Conservation (phyloP, 2,329 filamentous ascomycete species). For the Epichloe typhina region DNA sequence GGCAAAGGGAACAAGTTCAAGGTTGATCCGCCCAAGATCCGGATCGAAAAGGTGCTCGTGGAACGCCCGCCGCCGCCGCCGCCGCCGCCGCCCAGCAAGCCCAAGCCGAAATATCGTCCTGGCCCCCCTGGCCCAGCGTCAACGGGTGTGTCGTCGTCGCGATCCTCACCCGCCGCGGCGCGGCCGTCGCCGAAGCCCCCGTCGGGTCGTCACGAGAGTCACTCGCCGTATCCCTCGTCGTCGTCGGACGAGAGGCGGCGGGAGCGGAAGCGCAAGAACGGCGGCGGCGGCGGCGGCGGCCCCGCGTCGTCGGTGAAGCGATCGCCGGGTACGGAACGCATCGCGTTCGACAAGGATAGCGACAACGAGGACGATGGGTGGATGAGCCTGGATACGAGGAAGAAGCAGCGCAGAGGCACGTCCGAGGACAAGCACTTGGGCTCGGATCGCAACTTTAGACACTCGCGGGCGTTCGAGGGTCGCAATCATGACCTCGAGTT, state of each 20-base stretch:
- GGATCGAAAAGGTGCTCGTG: conserved; percentile 39
- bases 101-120: conserved; percentile 21
- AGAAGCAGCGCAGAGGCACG: conserved; percentile 32
- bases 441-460: conserved; percentile 32
- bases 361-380: conserved; percentile 41
- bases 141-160: conserved; percentile 13
- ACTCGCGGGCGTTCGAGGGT: conserved; percentile 32
- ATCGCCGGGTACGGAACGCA: conserved; percentile 34
- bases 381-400: conserved; percentile 33
- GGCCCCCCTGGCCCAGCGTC: conserved; percentile 10
- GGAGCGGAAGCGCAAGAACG: conserved; percentile 37
- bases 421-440: conserved; percentile 30
- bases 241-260: conserved; percentile 24
- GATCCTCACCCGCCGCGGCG: conserved; percentile 19
- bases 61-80: conserved; percentile 20
- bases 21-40: conserved; percentile 34
- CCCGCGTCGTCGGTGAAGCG: conserved; percentile 12
- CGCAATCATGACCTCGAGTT: conserved; percentile 30
- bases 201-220: conserved; percentile 24
- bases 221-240: conserved; percentile 28
- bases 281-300: conserved; percentile 15
- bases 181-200: conserved; percentile 28
- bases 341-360: conserved; percentile 37
- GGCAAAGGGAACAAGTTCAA: conserved; percentile 36
- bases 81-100: conserved; percentile 20